Conservation (phyloP, 495 filamentous ascomycete genomes). For the Penicillium steckii region DNA sequence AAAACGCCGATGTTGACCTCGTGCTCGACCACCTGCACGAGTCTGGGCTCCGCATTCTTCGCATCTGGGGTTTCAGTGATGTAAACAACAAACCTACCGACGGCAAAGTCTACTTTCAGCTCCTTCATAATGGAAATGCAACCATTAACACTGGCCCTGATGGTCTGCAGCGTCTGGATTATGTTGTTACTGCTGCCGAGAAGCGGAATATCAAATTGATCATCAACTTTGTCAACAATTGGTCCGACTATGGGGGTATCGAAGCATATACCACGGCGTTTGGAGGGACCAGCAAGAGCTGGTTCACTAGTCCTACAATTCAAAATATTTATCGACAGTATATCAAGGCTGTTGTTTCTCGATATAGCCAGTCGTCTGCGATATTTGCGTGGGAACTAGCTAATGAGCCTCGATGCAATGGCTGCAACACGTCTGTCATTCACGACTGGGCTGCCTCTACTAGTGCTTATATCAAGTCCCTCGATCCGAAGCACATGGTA, state of each 20-base stretch:
- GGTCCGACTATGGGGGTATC: constrained; percentile 67
- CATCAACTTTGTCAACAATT: constrained; percentile 57
- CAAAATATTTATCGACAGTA: constrained; percentile 63
- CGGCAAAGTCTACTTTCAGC: constrained; percentile 60
- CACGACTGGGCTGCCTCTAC: constrained; percentile 61
- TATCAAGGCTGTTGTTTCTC: constrained; percentile 58
- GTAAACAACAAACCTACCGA: constrained; percentile 43
- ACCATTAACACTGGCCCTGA: constrained; percentile 66
- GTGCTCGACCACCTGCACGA: constrained; percentile 46
- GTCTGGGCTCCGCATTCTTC: constrained; percentile 64
- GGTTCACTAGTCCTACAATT: constrained; percentile 55
- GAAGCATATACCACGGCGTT: constrained; percentile 62
- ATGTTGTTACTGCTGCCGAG: constrained; percentile 59
- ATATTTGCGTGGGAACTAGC: constrained; percentile 72
- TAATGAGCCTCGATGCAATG: constrained; percentile 69
- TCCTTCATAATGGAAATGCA: constrained; percentile 49
- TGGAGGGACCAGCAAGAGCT: constrained; percentile 52
- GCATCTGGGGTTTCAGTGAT: constrained; percentile 75
- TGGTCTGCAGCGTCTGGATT: constrained; percentile 66
- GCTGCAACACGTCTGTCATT: constrained; percentile 57
- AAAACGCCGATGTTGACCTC: constrained; percentile 59
- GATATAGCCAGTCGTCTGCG: constrained; percentile 55
- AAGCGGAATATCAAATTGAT: constrained; percentile 59
- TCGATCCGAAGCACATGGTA: constrained; percentile 66
- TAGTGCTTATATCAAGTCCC: constrained; percentile 59